phyloP scores from a whole-genome alignment of 2,329 filamentous ascomycete genomes.

The Colletotrichum sp. region DNA sequence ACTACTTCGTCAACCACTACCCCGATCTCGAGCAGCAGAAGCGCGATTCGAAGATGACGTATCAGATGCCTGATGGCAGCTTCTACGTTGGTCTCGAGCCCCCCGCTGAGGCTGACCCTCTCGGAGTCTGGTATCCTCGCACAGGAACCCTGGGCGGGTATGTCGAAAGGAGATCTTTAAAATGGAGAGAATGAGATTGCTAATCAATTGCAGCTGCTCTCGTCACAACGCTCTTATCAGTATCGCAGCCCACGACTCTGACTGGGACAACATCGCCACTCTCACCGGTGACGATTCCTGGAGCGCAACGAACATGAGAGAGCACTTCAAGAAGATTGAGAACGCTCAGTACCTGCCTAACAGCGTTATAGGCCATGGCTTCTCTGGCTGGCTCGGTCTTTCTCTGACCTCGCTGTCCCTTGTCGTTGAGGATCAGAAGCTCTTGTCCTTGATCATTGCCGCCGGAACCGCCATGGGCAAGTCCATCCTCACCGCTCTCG shows the following conservation, averaged over 20 bases:
- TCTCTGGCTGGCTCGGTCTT: slow-evolving; percentile 53
- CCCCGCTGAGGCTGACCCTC: slow-evolving; percentile 24
- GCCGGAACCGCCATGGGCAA: slow-evolving; percentile 31
- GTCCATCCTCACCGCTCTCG: slow-evolving; percentile 18
- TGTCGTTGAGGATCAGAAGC: slow-evolving; percentile 11
- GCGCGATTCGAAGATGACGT: slow-evolving; percentile 54
- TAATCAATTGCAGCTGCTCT: slow-evolving; percentile 29
- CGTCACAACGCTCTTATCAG: slow-evolving; percentile 66
- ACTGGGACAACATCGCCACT: slow-evolving; percentile 62
- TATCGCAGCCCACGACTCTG: slow-evolving; percentile 61
- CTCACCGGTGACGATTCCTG: slow-evolving; percentile 67
- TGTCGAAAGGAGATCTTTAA: not conserved
- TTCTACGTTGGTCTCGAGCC: slow-evolving; percentile 30
- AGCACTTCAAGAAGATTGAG: slow-evolving; percentile 63
- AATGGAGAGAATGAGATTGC: not conserved
- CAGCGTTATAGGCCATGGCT: slow-evolving; percentile 50
- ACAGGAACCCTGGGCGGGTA: slow-evolving; percentile 51
- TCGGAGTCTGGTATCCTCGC: slow-evolving; percentile 44
- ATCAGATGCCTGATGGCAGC: slow-evolving; percentile 37
- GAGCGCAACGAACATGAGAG: slow-evolving; percentile 62
- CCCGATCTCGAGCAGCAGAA: slow-evolving; percentile 49
- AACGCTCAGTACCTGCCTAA: slow-evolving; percentile 54
- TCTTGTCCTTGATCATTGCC: slow-evolving; percentile 27
- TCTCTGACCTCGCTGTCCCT: slow-evolving; percentile 7
- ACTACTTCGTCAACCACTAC: slow-evolving; percentile 56